Evolutionary conservation across 2,329 filamentous ascomycete species (phyloP), one percentile per base, ranked within the genome.

Genomic region (Cryphonectria radicalis): DNA sequence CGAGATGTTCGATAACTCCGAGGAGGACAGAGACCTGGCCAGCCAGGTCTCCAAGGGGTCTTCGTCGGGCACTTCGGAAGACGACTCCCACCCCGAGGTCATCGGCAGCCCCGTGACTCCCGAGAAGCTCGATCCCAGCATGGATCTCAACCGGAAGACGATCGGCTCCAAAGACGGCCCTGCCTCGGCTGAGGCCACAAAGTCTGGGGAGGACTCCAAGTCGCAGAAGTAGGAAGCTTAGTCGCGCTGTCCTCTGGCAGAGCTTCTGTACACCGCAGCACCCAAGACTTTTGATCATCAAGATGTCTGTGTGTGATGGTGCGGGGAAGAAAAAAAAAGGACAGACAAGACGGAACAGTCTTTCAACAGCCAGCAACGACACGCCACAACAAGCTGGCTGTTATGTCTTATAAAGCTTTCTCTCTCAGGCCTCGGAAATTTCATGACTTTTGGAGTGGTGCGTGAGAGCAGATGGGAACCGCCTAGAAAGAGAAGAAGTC

Each of bases 1-100:
- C 75, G 94, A 97, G 78, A 95, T 97, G 91, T 97, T 98, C 83
- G 94, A 98, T 81, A 91, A 94, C 78, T 82, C 84, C 77, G 92
- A 94, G 80, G 93, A 97, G 79, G 93, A 97, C 79, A 93, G 93
- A 81, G 94, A 97, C 79, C 87, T 95, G 74, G 91, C 89, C 75
- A 95, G 92, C 81, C 94, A 97, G 84, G 92, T 96, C 73, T 88
- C 89, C 79, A 95, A 93, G 84, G 85, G 84, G 72, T 81, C 86
- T 6, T 75, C 77, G 19, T 70, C 74, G 32, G 64, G 66, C 46
- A 53, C 77, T 7, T 72, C 72, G 67, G 75, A 77, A 57, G 78
- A 77, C 63, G 77, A 76, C 28, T 75, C 55, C 32, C 46, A 40
- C 60, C 63, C 64, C 65, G 72, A 70, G 59, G 70, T 72, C 57